Percentiles rank a stretch among this genome's conserved stretches.
phyloP scores from a whole-genome alignment of 768 basidiomycete genomes.

The Leccinum obscurum region DNA sequence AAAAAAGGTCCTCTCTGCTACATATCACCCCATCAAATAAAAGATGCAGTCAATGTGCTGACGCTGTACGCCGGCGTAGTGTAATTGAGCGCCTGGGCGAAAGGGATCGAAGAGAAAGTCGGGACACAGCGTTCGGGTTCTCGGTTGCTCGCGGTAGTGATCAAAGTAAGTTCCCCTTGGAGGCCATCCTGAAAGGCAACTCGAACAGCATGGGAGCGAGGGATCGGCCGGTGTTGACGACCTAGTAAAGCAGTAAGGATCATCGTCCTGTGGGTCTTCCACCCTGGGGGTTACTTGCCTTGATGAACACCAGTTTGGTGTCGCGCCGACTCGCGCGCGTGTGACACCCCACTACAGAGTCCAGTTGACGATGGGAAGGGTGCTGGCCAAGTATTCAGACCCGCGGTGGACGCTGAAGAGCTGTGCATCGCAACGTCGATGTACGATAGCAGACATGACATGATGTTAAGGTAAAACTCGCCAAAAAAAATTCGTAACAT shows the following conservation, averaged over 20 bases:
- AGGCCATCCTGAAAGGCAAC: constrained; percentile 51
- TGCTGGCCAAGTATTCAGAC: constrained; percentile 60
- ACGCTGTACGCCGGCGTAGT: constrained; percentile 48
- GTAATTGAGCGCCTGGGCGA: constrained; percentile 46
- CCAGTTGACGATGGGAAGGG: constrained; percentile 46
- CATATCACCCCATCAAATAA: background rate
- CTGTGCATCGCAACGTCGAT: constrained; percentile 29
- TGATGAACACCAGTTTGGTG: constrained; percentile 42
- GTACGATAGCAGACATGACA: background rate
- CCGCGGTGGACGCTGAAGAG: constrained; percentile 63
- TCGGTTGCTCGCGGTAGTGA: background rate
- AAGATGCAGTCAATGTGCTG: constrained; percentile 24
- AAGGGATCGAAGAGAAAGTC: background rate
- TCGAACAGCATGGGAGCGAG: constrained; percentile 45
- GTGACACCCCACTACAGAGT: constrained; percentile 64
- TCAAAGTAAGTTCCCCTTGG: constrained; percentile 3
- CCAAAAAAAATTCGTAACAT: too few relatives aligned
- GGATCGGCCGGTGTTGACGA: constrained; percentile 48
- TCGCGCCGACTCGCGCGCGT: constrained; percentile 9
- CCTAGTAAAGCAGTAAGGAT: constrained; percentile 30
- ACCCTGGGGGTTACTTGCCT: constrained; percentile 36
- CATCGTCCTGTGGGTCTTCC: background rate
- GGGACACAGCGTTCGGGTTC: background rate
- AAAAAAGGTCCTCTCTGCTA: background rate
- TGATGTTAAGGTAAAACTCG: too few relatives aligned